These are phyloP conservation scores for Populus hybrid DNA, from an alignment of 441 rosid genomes.

Conservation along the genomic window DNA sequence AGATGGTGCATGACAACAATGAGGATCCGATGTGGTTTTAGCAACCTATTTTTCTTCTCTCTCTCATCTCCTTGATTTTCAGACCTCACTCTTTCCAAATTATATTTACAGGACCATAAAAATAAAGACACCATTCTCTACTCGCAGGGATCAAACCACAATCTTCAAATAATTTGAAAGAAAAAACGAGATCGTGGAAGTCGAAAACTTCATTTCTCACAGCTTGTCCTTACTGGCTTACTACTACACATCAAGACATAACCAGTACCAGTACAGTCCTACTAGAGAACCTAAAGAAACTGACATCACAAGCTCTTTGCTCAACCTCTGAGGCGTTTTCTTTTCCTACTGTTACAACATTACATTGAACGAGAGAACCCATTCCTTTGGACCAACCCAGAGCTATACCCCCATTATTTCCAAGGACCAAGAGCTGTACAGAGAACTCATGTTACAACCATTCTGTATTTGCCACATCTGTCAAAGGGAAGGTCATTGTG, in stretches of 20 bases:
- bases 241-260: neutral
- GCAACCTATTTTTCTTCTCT: neutral
- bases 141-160: neutral
- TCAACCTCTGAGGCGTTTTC: neutral
- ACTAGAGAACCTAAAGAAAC: neutral
- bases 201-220: constrained; percentile 15
- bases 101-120: neutral
- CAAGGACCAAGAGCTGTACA: constrained; percentile 30
- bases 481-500: constrained; percentile 5
- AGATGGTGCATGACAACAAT: no score
- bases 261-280: neutral
- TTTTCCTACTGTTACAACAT: constrained; percentile 5
- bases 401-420: constrained; percentile 14
- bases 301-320: neutral
- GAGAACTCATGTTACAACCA: constrained; percentile 22
- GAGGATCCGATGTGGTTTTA: neutral
- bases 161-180: constrained; percentile 1
- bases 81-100: neutral
- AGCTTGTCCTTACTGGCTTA: constrained; percentile 3
- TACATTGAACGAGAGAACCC: neutral
- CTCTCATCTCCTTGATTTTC: neutral
- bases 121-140: neutral
- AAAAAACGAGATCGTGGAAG: constrained; percentile 18
- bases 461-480: constrained; percentile 16
- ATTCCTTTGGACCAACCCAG: neutral